These are phyloP conservation scores for Sporodiniella umbellata DNA, from an alignment of 371 early-diverging fungal genomes.

Conservation along the genomic window DNA sequence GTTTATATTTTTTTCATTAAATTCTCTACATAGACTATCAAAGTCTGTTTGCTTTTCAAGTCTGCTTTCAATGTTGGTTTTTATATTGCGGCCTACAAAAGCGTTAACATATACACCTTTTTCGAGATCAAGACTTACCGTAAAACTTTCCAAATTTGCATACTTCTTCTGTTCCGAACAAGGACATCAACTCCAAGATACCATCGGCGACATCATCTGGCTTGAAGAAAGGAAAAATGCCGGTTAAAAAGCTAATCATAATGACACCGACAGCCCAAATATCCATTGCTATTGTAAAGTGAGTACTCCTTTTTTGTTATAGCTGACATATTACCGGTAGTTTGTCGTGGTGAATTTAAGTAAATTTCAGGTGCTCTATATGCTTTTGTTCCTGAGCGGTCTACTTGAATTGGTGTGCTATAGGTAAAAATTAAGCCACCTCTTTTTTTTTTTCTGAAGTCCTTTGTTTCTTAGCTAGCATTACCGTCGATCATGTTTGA, in stretches of 20 bases:
- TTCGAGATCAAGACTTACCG: slow-evolving; percentile 22
- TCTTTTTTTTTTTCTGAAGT: slow-evolving; percentile 1
- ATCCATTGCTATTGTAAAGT: slow-evolving; percentile 59
- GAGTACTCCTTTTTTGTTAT: background rate
- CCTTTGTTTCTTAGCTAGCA: slow-evolving; percentile 10
- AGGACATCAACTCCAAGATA: slow-evolving; percentile 80
- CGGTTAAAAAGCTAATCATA: slow-evolving; percentile 72
- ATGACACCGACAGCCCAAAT: slow-evolving; percentile 96
- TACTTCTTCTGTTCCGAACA: slow-evolving; percentile 86
- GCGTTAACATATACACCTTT: background rate
- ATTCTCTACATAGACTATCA: background rate
- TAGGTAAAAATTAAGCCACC: no score
- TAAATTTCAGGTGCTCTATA: slow-evolving; percentile 98
- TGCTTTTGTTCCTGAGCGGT: slow-evolving; percentile 98
- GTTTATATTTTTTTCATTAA: slow-evolving; percentile 5
- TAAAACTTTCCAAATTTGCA: slow-evolving; percentile 56
- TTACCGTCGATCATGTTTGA: slow-evolving; percentile 46
- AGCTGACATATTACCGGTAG: slow-evolving; percentile 61
- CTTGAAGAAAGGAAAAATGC: slow-evolving; percentile 94
- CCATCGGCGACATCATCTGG: slow-evolving; percentile 84
- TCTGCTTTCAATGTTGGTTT: slow-evolving; percentile 54
- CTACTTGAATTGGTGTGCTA: slow-evolving; percentile 77
- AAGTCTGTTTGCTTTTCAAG: slow-evolving; percentile 34
- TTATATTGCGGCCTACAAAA: slow-evolving; percentile 40
- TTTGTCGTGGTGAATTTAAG: slow-evolving; percentile 77